Evolutionary conservation across 257 asterid species (phyloP), one percentile per base, ranked within the genome.

Genomic region (Cynanchum wilfordii): DNA sequence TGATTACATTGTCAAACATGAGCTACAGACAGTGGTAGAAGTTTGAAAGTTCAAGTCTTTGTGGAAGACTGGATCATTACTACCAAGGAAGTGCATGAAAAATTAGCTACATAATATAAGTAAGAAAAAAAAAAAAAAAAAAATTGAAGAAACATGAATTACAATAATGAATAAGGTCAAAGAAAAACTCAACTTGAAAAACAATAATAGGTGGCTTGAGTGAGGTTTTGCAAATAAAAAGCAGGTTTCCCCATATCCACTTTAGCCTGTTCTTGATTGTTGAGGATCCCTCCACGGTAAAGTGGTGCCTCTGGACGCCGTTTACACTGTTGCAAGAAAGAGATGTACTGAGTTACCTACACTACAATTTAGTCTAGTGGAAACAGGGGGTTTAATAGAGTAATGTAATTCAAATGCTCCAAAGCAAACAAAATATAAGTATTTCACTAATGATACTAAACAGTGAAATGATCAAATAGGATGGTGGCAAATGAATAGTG

Each of bases 261-360:
- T 17, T 79, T 60, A 5, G n/a, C 77, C 12, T 60, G 81, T 25
- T 11, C 47, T 38, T 78, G 76, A 75, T 82, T 71, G 71, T 72
- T 80, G 77, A 92, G 84, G 54, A 88, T 29, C 15, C 97, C 97
- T 73, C 97, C 97, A 17, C 69, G 56, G 84, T 89, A 89, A 27
- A 89, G 89, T 67, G 97, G 80, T 17, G 75, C 74, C 77, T 84
- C 96, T 8, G 96, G 84, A 68, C 68, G 80, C 77, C 22, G 15
- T 79, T 84, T 87, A 52, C 97, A 89, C 96, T 89, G 78, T 80
- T 33, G 29, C 40, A 15, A 3, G 10, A 15, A 38, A 16, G 13
- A 16, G 44, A 15, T 62, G 36, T 8, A 3, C 11, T 42, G 9
- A 36, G 47, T 2, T 25, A 64, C 11, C 10, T 42, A 42, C 47